Evolutionary conservation across 208 protist genomes (phyloP).

Genomic region (Porcisia deanei): DNA sequence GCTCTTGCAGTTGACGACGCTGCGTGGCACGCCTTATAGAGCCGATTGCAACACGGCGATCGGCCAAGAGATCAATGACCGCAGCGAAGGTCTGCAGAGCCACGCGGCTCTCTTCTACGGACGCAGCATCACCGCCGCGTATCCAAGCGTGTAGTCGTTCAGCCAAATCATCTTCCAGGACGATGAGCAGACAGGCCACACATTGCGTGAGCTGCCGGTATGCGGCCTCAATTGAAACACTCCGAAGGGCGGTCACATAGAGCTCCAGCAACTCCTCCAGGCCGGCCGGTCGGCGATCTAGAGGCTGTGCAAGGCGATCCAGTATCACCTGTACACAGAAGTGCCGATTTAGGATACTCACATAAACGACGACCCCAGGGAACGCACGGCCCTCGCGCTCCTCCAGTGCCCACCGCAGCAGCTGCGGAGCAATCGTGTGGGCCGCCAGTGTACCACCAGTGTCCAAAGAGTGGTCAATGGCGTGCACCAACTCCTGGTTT

Average conservation of each 20-base stretch:
- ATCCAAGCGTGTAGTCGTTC: slow-evolving; percentile 19
- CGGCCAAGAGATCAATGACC: slow-evolving; percentile 56
- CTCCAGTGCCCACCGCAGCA: slow-evolving; percentile 39
- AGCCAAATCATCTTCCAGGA: slow-evolving; percentile 34
- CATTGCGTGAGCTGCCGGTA: slow-evolving; percentile 49
- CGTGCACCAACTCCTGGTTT: slow-evolving; percentile 22
- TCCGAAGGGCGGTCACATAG: slow-evolving; percentile 34
- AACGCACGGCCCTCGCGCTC: slow-evolving; percentile 7
- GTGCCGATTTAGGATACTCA: slow-evolving; percentile 62
- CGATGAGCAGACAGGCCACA: slow-evolving; percentile 43
- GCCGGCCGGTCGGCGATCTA: slow-evolving; percentile 42
- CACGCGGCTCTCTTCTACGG: slow-evolving; percentile 7
- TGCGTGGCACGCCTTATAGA: slow-evolving; percentile 63
- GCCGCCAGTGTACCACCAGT: slow-evolving; percentile 16
- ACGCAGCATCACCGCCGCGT: slow-evolving; percentile 2
- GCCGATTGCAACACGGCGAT: slow-evolving; percentile 57
- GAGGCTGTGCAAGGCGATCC: slow-evolving; percentile 39
- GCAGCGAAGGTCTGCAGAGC: slow-evolving; percentile 38
- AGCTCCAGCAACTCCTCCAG: slow-evolving; percentile 48
- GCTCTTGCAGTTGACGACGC: slow-evolving; percentile 50
- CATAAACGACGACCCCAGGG: slow-evolving; percentile 29
- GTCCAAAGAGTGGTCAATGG: slow-evolving; percentile 28
- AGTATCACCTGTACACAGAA: slow-evolving; percentile 59
- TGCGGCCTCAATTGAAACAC: slow-evolving; percentile 12
- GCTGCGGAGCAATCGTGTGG: slow-evolving; percentile 38